Evolutionary conservation across 2,329 filamentous ascomycete genomes (phyloP).

Genomic region (Calycina marina): DNA sequence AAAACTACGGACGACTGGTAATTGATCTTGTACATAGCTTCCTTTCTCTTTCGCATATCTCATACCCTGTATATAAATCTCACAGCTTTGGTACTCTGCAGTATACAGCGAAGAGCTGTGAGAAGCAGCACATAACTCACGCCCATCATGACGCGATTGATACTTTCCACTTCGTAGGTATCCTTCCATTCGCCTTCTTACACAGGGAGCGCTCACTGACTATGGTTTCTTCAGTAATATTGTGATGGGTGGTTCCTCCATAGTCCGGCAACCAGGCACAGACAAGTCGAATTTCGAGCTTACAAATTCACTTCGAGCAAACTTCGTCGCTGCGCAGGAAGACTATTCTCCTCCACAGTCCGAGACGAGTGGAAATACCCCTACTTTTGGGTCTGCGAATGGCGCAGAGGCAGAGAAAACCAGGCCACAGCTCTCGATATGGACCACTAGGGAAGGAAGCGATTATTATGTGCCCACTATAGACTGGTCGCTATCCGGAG

Average conservation of each 20-base stretch:
- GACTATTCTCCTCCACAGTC: slow-evolving; percentile 31
- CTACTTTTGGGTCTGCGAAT: no score
- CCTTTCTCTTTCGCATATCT: no score
- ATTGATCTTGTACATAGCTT: no score
- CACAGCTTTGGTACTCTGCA: no score
- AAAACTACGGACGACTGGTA: no score
- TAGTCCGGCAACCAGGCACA: slow-evolving; percentile 63
- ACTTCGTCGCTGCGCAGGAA: slow-evolving; percentile 62
- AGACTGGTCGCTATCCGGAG: slow-evolving; percentile 52
- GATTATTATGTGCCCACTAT: slow-evolving; percentile 66
- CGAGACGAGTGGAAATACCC: slow-evolving; percentile 24
- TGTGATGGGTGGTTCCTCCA: slow-evolving; percentile 67
- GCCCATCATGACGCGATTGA: slow-evolving; percentile 56
- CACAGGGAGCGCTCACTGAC: slow-evolving; percentile 7
- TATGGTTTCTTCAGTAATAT: slow-evolving; percentile 18
- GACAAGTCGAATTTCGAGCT: slow-evolving; percentile 89
- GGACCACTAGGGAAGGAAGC: slow-evolving; percentile 51
- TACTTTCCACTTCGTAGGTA: slow-evolving; percentile 73
- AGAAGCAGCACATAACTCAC: no score
- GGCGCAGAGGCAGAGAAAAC: slow-evolving; percentile 16
- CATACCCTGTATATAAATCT: no score
- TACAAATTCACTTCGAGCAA: slow-evolving; percentile 72
- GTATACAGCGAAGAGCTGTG: no score
- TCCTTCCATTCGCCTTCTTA: slow-evolving; percentile 5
- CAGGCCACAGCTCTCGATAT: slow-evolving; percentile 29